Conservation (phyloP, 129 eudicot genomes). For the Sambucus nigra region DNA sequence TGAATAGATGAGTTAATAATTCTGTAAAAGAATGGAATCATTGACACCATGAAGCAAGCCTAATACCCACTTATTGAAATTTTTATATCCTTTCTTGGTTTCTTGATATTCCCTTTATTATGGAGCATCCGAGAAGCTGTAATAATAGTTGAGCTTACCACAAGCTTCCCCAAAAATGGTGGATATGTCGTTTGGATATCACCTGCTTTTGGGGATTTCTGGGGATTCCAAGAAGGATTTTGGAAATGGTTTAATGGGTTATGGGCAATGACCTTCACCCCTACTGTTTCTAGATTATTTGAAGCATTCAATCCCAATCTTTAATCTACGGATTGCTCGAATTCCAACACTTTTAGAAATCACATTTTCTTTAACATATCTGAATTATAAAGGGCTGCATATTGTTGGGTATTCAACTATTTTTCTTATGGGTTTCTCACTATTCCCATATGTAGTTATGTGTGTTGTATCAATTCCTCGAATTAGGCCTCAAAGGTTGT, state of each 20-base stretch:
- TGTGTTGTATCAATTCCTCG: conserved; percentile 6
- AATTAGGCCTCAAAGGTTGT: conserved; percentile 8
- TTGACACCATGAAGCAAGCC: too few relatives aligned
- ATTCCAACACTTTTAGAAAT: background rate
- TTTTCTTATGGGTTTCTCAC: background rate
- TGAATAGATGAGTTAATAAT: too few relatives aligned
- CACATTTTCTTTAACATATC: background rate
- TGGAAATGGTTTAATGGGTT: conserved; percentile 7
- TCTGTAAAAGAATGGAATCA: too few relatives aligned
- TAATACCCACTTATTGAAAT: too few relatives aligned
- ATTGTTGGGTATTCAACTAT: background rate
- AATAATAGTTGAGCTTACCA: conserved; percentile 6
- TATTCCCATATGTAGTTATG: conserved; percentile 14
- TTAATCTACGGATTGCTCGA: background rate
- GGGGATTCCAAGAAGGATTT: conserved; percentile 4
- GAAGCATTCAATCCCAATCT: background rate
- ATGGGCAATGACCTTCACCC: conserved; percentile 3
- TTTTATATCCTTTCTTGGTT: conserved; percentile 11
- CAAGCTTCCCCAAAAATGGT: conserved; percentile 15
- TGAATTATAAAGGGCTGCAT: conserved; percentile 11
- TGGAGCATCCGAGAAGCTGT: conserved; percentile 12
- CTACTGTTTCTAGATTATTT: conserved; percentile 13
- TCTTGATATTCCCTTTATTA: conserved; percentile 10
- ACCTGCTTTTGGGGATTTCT: background rate
- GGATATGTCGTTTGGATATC: conserved; percentile 17